These are phyloP conservation scores for Pythium folliculosum DNA, from an alignment of 352 stramenopile genomes.

Conservation along the genomic window DNA sequence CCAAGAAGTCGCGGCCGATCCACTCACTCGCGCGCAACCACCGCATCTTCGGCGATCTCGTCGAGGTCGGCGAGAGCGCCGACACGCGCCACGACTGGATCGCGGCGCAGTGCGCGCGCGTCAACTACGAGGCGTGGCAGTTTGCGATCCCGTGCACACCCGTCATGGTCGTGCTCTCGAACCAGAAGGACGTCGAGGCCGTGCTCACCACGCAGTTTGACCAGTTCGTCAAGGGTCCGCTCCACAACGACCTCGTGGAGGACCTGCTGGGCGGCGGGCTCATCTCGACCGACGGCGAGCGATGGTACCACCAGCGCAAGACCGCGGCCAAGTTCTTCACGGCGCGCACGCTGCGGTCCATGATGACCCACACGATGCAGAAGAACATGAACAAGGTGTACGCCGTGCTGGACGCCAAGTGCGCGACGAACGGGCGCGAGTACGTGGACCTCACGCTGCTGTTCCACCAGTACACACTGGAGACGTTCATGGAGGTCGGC, in stretches of 20 bases:
- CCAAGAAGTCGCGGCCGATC: neutral
- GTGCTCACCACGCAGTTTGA: conserved; percentile 39
- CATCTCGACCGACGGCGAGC: conserved; percentile 30
- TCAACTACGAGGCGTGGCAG: conserved; percentile 25
- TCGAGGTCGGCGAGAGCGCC: conserved; percentile 1
- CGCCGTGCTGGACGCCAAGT: neutral
- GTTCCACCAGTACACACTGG: conserved; percentile 53
- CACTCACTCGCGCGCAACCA: neutral
- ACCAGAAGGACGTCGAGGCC: conserved; percentile 30
- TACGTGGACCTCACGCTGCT: conserved; percentile 30
- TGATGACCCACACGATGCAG: conserved; percentile 22
- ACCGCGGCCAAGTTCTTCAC: conserved; percentile 37
- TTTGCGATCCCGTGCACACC: conserved; percentile 23
- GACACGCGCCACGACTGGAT: conserved; percentile 42
- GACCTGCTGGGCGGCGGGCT: conserved; percentile 31
- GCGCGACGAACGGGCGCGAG: neutral
- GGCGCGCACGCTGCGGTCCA: conserved; percentile 24
- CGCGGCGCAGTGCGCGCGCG: conserved; percentile 9
- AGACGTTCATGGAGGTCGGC: conserved; percentile 53
- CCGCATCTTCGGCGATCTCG: conserved; percentile 4
- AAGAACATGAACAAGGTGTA: conserved; percentile 9
- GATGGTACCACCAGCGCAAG: conserved; percentile 40
- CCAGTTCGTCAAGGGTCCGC: conserved; percentile 33
- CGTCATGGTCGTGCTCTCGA: conserved; percentile 25
- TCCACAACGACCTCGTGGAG: conserved; percentile 18